Conservation (phyloP, 495 filamentous ascomycete genomes). For the Penicillium desertorum region DNA sequence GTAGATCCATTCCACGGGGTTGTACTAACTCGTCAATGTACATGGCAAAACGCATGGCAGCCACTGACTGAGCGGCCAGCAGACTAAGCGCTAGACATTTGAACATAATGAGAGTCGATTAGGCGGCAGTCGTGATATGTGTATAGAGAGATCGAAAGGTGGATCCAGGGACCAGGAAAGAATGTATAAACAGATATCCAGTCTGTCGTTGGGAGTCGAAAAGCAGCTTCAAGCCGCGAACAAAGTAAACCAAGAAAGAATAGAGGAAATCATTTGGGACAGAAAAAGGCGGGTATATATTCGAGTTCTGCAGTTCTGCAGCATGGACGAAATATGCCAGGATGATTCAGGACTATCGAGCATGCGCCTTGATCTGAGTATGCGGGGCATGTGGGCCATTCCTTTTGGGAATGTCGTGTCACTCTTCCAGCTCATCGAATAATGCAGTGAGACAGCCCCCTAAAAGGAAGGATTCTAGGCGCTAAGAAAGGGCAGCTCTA, state of each 20-base stretch:
- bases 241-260: neutral
- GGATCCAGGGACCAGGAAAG: neutral
- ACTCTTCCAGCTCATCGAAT: neutral
- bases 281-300: constrained; percentile 3
- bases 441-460: neutral
- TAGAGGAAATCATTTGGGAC: neutral
- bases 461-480: neutral
- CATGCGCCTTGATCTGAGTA: neutral
- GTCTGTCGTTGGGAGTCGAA: neutral
- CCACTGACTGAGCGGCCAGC: constrained; percentile 34
- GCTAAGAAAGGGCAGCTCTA: constrained; percentile 1
- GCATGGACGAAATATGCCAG: constrained; percentile 6
- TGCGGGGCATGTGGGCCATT: constrained; percentile 14
- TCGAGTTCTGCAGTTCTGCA: neutral
- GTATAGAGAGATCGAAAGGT: neutral
- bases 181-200: constrained; percentile 1
- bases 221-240: constrained; percentile 7
- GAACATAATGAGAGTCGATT: constrained; percentile 24
- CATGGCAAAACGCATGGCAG: constrained; percentile 37
- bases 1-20: neutral
- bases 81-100: constrained; percentile 34
- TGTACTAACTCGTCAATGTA: constrained; percentile 42
- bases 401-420: constrained; percentile 8
- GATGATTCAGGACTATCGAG: constrained; percentile 9
- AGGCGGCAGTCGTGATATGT: neutral